These are phyloP conservation scores for Mortierella sp. DNA, from an alignment of 371 early-diverging fungal species.

Conservation along the genomic window DNA sequence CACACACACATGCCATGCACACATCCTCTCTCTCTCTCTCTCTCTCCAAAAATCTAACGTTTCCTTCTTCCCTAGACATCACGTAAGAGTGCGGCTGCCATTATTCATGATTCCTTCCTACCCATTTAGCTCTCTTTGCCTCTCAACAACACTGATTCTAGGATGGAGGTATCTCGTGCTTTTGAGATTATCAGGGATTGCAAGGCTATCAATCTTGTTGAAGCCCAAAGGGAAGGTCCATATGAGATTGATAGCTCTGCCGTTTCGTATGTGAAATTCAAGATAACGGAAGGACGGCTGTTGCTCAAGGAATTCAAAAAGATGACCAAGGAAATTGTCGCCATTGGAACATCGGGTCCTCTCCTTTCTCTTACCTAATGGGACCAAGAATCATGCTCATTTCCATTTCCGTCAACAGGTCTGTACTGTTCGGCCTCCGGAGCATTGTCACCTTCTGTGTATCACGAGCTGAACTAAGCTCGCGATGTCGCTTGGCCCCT, in stretches of 20 bases:
- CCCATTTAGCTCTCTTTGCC: conserved; percentile 13
- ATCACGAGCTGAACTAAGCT: conserved; percentile 7
- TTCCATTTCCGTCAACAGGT: conserved; percentile 13
- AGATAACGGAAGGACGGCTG: conserved; percentile 25
- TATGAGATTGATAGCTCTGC: conserved; percentile 27
- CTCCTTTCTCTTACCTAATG: conserved; percentile 16
- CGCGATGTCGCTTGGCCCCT: conserved; percentile 33
- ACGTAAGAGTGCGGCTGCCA: conserved; percentile 10
- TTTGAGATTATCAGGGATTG: conserved; percentile 16
- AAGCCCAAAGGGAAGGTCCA: conserved; percentile 22
- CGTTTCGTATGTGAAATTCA: conserved; percentile 27
- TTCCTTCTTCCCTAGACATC: conserved; percentile 8
- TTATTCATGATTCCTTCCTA: conserved; percentile 12
- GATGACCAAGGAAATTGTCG: conserved; percentile 26
- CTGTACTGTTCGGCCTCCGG: too few species aligned
- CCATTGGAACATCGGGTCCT: conserved; percentile 9
- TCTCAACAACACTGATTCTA: conserved; percentile 15
- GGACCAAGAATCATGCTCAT: conserved; percentile 29
- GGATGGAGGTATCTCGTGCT: conserved; percentile 25
- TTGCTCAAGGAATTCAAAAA: conserved; percentile 23
- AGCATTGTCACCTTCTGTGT: too few species aligned
- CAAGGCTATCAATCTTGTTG: conserved; percentile 27
- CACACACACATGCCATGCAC: too few species aligned
- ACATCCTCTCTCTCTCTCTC: not conserved
- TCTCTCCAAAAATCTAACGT: not conserved